phyloP scores from a whole-genome alignment of 495 filamentous ascomycete genomes.

The Daldinia decipiens region DNA sequence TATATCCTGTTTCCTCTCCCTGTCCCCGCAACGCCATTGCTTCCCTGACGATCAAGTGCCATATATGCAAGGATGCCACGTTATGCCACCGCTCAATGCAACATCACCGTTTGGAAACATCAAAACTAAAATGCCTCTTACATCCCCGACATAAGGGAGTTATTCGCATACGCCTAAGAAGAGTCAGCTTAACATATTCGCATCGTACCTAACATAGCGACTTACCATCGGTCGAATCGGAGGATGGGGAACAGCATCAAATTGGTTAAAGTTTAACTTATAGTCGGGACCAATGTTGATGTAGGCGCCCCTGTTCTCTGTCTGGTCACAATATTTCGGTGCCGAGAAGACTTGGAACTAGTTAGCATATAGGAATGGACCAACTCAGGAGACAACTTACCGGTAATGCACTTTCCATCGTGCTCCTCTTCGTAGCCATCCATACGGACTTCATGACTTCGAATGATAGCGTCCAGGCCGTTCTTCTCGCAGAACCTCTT shows the following conservation, averaged over 20 bases:
- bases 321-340: constrained; percentile 96
- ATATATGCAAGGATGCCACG: constrained; percentile 46
- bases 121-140: constrained; percentile 44
- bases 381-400: constrained; percentile 51
- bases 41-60: constrained; percentile 41
- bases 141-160: constrained; percentile 74
- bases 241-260: constrained; percentile 96
- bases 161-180: constrained; percentile 80
- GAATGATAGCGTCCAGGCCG: constrained; percentile 91
- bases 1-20: constrained; percentile 33
- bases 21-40: constrained; percentile 44
- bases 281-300: constrained; percentile 96
- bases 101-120: constrained; percentile 32
- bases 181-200: constrained; percentile 46
- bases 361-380: constrained; percentile 38
- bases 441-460: constrained; percentile 98
- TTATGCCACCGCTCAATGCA: constrained; percentile 37
- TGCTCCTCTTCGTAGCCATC: constrained; percentile 98
- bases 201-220: constrained; percentile 22
- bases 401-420: constrained; percentile 94
- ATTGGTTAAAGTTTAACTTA: constrained; percentile 89
- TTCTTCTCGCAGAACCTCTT: constrained; percentile 98
- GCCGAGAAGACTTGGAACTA: constrained; percentile 83
- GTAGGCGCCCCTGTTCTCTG: constrained; percentile 97
- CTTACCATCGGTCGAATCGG: constrained; percentile 93